Conservation (phyloP, 441 rosid genomes). For the Croton setiger region DNA sequence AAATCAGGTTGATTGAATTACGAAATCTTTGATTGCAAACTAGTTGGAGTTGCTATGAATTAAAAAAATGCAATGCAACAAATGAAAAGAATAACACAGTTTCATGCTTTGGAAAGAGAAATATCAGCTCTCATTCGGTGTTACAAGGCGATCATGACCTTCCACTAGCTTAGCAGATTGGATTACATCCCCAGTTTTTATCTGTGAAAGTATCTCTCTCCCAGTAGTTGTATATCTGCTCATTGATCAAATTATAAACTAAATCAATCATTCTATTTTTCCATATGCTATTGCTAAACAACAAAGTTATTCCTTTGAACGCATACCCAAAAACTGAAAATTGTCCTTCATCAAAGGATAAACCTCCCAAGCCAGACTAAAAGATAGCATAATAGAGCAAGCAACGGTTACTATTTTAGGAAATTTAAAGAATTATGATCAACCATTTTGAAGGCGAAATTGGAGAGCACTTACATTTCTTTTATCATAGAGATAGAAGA, state of each 20-base stretch:
- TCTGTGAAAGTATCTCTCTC: conserved; percentile 72
- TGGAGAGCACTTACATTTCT: conserved; percentile 53
- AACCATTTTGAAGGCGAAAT: neutral
- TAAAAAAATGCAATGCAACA: neutral
- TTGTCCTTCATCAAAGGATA: conserved; percentile 94
- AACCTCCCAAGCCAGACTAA: conserved; percentile 87
- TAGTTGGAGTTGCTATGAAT: too few species aligned
- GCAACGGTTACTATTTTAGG: neutral
- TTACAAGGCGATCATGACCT: conserved; percentile 70
- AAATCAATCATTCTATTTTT: neutral
- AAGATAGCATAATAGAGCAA: conserved; percentile 7
- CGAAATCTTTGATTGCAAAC: neutral
- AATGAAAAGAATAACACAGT: conserved; percentile 9
- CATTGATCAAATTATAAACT: neutral
- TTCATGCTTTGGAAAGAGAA: neutral
- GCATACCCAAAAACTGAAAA: conserved; percentile 88
- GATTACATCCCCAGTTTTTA: conserved; percentile 77
- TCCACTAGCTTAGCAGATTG: conserved; percentile 69
- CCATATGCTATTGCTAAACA: neutral
- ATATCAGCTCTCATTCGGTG: conserved; percentile 51
- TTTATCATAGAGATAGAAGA: conserved; percentile 90
- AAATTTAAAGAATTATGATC: neutral
- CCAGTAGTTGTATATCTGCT: conserved; percentile 76
- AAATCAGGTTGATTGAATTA: conserved; percentile 17
- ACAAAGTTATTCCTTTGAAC: conserved; percentile 1